These are phyloP conservation scores for Moniliophthora roreri DNA, from an alignment of 1,284 basidiomycete species.

Conservation along the genomic window DNA sequence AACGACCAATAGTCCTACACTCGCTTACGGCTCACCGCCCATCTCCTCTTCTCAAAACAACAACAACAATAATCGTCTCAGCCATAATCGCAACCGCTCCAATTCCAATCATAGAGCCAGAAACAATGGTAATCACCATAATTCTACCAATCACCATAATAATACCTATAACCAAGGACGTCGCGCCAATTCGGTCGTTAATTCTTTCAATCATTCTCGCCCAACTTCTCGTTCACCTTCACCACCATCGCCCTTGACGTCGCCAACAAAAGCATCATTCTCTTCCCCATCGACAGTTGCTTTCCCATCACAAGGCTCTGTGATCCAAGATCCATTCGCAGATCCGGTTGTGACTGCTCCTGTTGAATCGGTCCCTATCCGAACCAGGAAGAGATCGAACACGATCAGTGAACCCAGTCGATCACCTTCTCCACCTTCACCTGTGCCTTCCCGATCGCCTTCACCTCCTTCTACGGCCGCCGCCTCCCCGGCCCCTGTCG, in stretches of 20 bases:
- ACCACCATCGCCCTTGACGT: slow-evolving; percentile 5
- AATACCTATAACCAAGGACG: background rate
- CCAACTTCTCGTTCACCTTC: slow-evolving; percentile 13
- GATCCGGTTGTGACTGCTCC: background rate
- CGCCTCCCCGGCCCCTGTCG: too few relatives aligned
- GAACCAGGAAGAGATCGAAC: background rate
- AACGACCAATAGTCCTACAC: slow-evolving; percentile 14
- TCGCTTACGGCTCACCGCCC: slow-evolving; percentile 11
- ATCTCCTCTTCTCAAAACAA: background rate
- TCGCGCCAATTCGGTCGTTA: background rate
- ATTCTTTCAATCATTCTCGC: background rate
- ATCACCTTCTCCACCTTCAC: background rate
- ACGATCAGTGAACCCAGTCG: background rate
- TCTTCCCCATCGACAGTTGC: background rate
- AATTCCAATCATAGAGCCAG: background rate
- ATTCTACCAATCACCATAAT: background rate
- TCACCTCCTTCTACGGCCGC: background rate
- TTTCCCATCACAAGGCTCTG: background rate
- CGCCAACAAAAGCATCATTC: slow-evolving; percentile 2
- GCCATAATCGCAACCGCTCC: background rate
- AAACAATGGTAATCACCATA: background rate
- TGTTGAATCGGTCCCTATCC: background rate
- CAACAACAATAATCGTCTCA: background rate
- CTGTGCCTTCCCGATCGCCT: background rate
- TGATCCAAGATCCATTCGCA: background rate